Base-by-base conservation (phyloP, 1,284 basidiomycete genomes). In the Cryptococcus sp. region DNA sequence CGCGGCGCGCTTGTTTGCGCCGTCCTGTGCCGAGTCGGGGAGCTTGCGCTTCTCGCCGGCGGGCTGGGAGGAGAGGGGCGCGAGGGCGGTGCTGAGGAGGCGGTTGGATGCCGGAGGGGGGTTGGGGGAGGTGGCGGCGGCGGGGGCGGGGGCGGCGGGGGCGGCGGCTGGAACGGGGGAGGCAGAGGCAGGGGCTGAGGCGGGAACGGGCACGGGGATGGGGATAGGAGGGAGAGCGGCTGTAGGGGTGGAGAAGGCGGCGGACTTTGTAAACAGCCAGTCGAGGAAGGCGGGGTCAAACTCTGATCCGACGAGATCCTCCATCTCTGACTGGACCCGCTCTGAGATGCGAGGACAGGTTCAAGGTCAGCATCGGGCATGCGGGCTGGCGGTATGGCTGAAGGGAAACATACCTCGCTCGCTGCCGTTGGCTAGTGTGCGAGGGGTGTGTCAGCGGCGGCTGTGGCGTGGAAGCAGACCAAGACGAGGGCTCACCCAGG, bases 251-350 rank as follows among this genome's bases (percentile, higher is more conserved):
- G 51, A 42, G 42, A 66, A 57, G 7, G 60, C 57, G 42, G 50
- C 38, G 5, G 68, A 64, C 11, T 24, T 58, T 38, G 56, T 52
- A 55, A 73, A 76, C 12, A 76, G 61, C 73, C 73, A 76, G 43
- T 72, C 69, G 36, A 76, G 62, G 60, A 76, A 76, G 3, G 61
- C 59, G 9, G 64, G 43, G 47, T 72, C 70, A 49, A 70, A 70
- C 48, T 70, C 68, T 39, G 59, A 50, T 47, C 68, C 68, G 38
- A 70, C 66, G 20, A 70, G 57, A 42, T 76, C 73, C 11, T 71
- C 71, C 71, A 76, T 71, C 57, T 76, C 73, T 1, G 67, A 58
- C 46, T 70, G 66, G 3, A 74, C 68, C 40, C 65, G 63, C 1
- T 74, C 73, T 73, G 46, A n/a, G 18, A 37, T 42, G n/a, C 40